Conservation (phyloP, 2,329 filamentous ascomycete genomes). For the Pyrenochaeta sp. region DNA sequence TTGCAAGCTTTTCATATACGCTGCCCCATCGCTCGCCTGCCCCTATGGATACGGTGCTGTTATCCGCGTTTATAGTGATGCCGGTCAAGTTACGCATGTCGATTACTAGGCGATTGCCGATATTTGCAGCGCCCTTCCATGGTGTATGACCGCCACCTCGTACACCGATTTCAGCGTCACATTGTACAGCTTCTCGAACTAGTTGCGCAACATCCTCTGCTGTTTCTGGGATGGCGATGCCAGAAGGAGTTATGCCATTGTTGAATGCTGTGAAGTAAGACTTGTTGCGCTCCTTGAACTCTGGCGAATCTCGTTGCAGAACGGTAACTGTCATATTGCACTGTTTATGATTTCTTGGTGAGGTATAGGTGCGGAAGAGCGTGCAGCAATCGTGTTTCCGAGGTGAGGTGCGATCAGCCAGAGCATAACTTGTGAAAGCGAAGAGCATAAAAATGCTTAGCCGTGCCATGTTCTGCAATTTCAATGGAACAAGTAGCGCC, state of each 20-base stretch:
- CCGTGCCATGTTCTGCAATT: background rate
- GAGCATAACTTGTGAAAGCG: background rate
- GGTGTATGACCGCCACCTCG: slow-evolving; percentile 26
- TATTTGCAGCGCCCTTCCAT: slow-evolving; percentile 34
- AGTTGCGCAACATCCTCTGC: background rate
- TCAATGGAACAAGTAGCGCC: background rate
- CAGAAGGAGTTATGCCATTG: background rate
- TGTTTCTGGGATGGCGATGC: background rate
- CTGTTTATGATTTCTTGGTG: background rate
- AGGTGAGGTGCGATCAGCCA: background rate
- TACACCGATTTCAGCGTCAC: background rate
- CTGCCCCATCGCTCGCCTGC: slow-evolving; percentile 36
- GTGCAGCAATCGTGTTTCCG: background rate
- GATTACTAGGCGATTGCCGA: slow-evolving; percentile 37
- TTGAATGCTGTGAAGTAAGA: slow-evolving; percentile 6
- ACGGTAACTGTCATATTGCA: background rate
- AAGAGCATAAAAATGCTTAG: background rate
- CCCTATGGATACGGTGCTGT: slow-evolving; percentile 26
- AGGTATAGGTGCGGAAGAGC: background rate
- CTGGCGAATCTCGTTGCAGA: background rate
- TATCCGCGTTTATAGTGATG: slow-evolving; percentile 27
- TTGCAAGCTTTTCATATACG: slow-evolving; percentile 32
- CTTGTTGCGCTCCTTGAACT: slow-evolving; percentile 1
- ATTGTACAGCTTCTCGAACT: background rate
- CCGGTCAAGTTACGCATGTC: slow-evolving; percentile 35